Evolutionary conservation across 2,329 filamentous ascomycete species (phyloP).

Genomic region (Phyllosticta paracitricarpa): DNA sequence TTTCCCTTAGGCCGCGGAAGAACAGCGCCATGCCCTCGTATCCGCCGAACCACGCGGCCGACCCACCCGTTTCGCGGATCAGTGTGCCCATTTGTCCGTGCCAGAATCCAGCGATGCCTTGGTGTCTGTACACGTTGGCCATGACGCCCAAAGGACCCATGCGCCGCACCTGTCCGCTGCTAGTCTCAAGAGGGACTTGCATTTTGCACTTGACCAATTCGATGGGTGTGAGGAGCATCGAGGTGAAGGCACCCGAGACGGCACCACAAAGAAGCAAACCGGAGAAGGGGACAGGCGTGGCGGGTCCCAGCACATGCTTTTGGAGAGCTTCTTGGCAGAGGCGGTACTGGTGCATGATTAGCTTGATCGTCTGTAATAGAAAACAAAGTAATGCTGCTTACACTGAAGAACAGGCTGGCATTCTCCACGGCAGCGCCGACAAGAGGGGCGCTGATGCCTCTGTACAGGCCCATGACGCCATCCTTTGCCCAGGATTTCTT

Average conservation of each 20-base stretch:
- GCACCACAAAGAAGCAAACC: constrained; percentile 73
- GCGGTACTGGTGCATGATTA: constrained; percentile 32
- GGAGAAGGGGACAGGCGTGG: constrained; percentile 56
- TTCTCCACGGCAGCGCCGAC: constrained; percentile 87
- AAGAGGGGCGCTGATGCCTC: constrained; percentile 84
- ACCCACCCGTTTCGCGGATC: constrained; percentile 86
- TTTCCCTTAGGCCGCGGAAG: constrained; percentile 46
- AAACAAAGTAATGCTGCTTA: constrained; percentile 16
- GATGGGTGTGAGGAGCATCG: constrained; percentile 83
- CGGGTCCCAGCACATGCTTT: constrained; percentile 46
- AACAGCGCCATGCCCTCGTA: constrained; percentile 49
- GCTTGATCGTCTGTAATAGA: not conserved
- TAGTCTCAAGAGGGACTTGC: constrained; percentile 56
- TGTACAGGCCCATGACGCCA: constrained; percentile 74
- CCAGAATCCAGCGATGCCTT: constrained; percentile 85
- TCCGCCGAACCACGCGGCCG: constrained; percentile 85
- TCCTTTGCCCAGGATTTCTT: constrained; percentile 70
- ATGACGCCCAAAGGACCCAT: constrained; percentile 64
- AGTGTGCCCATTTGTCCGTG: constrained; percentile 87
- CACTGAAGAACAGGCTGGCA: constrained; percentile 84
- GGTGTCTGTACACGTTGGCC: constrained; percentile 66
- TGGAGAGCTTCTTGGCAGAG: constrained; percentile 50
- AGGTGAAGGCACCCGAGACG: constrained; percentile 79
- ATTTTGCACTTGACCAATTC: constrained; percentile 98
- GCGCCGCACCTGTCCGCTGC: constrained; percentile 24